phyloP scores from a whole-genome alignment of 2,329 filamentous ascomycete species.

The Cytospora mali region DNA sequence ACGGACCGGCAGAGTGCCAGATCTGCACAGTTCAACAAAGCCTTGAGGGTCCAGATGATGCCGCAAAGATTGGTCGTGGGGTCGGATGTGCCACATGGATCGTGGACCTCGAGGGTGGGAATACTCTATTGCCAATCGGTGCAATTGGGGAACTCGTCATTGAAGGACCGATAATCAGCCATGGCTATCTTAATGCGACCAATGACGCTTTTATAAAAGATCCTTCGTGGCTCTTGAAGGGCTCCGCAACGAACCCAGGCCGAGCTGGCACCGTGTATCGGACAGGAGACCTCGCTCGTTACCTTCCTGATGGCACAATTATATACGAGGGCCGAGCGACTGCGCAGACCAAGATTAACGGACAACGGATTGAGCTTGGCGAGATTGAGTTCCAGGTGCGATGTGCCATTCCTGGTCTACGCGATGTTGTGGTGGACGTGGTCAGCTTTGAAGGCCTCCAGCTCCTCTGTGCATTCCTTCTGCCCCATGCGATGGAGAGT shows the following conservation, averaged over 20 bases:
- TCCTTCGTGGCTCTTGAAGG: neutral
- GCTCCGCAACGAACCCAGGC: neutral
- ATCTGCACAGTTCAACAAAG: conserved; percentile 39
- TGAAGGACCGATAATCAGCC: neutral
- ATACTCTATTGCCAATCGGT: neutral
- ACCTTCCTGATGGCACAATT: conserved; percentile 39
- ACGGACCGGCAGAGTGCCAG: conserved; percentile 57
- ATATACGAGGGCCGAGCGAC: conserved; percentile 43
- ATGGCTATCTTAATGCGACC: neutral
- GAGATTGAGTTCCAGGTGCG: conserved; percentile 28
- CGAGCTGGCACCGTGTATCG: conserved; percentile 36
- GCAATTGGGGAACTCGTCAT: neutral
- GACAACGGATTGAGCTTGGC: conserved; percentile 50
- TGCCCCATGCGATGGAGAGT: neutral
- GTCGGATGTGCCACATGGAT: neutral
- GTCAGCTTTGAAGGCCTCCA: conserved; percentile 20
- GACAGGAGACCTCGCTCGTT: conserved; percentile 45
- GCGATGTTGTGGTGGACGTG: conserved; percentile 5
- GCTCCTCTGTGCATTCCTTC: neutral
- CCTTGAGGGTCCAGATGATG: neutral
- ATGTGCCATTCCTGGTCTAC: conserved; percentile 4
- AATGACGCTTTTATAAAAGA: neutral
- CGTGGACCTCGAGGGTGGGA: neutral
- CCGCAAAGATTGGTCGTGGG: neutral
- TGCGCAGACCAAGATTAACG: conserved; percentile 55